A percentile compares a stretch with the other conserved stretches of the same genome.
Evolutionary conservation across 331 rosid genomes (phyloP).

Genomic region (Ulmus americana): DNA sequence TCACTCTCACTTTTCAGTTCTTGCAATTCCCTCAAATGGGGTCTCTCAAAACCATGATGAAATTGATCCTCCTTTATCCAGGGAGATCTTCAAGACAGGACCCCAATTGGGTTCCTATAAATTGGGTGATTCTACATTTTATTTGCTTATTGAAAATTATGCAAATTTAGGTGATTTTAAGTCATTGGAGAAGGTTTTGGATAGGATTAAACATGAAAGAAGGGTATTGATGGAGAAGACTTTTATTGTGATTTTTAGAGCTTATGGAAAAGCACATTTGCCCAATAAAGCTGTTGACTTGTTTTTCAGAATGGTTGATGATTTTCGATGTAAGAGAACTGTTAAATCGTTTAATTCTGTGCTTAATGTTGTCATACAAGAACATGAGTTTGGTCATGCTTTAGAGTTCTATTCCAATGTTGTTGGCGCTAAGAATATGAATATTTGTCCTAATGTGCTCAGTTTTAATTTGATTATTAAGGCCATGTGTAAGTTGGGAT

Average conservation of each 20-base stretch:
- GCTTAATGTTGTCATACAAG: constrained; percentile 66
- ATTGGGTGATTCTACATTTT: constrained; percentile 66
- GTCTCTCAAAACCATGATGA: constrained; percentile 13
- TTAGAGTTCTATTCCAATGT: constrained; percentile 19
- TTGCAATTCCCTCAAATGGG: constrained; percentile 13
- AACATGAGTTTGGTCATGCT: constrained; percentile 42
- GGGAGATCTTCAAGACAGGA: constrained; percentile 53
- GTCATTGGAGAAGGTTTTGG: constrained; percentile 51
- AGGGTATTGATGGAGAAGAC: constrained; percentile 49
- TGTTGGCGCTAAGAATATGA: constrained; percentile 24
- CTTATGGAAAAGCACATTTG: constrained; percentile 72
- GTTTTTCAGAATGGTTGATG: constrained; percentile 64
- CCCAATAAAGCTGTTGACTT: constrained; percentile 55
- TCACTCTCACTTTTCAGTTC: constrained; percentile 22
- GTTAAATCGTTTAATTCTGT: constrained; percentile 76
- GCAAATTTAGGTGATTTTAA: constrained; percentile 46
- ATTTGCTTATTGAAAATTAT: constrained; percentile 52
- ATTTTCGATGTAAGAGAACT: constrained; percentile 64
- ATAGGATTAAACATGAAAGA: constrained; percentile 57
- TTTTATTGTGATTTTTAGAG: constrained; percentile 59
- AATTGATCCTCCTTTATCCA: constrained; percentile 38
- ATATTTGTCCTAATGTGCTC: constrained; percentile 52
- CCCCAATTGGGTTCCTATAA: constrained; percentile 56
- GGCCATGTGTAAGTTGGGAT: constrained; percentile 66
- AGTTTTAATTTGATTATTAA: constrained; percentile 72